Evolutionary conservation across 2,329 filamentous ascomycete species (phyloP).

Genomic region (Didymosphaeria variabile): DNA sequence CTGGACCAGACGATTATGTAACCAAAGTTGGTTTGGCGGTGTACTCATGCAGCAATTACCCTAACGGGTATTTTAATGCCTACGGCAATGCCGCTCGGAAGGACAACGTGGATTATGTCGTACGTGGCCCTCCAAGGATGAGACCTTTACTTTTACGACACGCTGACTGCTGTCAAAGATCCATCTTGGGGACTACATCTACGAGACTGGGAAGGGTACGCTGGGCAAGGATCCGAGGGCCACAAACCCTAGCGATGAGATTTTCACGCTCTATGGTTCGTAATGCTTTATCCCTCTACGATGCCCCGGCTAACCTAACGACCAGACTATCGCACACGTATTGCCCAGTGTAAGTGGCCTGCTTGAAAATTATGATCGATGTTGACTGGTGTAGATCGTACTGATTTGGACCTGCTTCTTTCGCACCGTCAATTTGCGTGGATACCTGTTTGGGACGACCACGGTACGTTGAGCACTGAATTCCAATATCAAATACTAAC

Average conservation of each 20-base stretch:
- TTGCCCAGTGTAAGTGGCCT: conserved; percentile 54
- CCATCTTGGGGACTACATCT: conserved; percentile 67
- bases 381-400: conserved; percentile 54
- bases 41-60: conserved; percentile 75
- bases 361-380: not conserved
- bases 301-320: not conserved
- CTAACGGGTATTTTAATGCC: conserved; percentile 56
- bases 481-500: conserved; percentile 8
- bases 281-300: not conserved
- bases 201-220: conserved; percentile 59
- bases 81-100: conserved; percentile 54
- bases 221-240: conserved; percentile 36
- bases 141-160: not conserved
- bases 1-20: conserved; percentile 63
- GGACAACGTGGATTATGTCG: conserved; percentile 27
- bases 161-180: conserved; percentile 41
- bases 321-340: conserved; percentile 65
- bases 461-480: conserved; percentile 47
- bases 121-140: not conserved
- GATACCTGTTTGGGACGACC: conserved; percentile 71
- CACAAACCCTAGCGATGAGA: conserved; percentile 22
- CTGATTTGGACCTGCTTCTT: conserved; percentile 67
- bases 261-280: conserved; percentile 26
- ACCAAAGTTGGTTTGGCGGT: conserved; percentile 68
- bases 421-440: conserved; percentile 67